Conservation (phyloP, 345 rosid genomes). For the Angophora floribunda region DNA sequence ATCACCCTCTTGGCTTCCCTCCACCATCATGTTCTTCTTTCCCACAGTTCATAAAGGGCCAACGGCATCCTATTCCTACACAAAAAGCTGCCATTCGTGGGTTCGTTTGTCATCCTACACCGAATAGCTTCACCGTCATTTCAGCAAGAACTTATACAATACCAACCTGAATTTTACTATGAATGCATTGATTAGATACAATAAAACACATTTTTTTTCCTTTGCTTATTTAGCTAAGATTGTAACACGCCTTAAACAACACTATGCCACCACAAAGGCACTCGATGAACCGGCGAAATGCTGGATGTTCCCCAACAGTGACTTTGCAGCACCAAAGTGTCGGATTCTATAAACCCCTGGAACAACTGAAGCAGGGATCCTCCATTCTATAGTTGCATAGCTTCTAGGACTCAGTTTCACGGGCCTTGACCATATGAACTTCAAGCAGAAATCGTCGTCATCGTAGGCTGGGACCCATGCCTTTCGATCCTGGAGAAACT, state of each 20-base stretch:
- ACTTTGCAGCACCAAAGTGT: slow-evolving; percentile 82
- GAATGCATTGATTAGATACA: not conserved
- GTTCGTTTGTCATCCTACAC: not conserved
- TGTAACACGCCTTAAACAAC: not conserved
- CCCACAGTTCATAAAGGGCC: not conserved
- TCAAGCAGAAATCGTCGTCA: slow-evolving; percentile 79
- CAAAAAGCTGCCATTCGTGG: not conserved
- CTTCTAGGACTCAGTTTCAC: slow-evolving; percentile 51
- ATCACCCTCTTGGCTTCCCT: not conserved
- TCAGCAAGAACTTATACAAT: not conserved
- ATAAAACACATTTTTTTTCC: not conserved
- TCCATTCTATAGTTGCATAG: slow-evolving; percentile 67
- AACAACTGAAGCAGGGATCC: slow-evolving; percentile 45
- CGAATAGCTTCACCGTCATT: not conserved
- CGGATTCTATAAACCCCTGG: slow-evolving; percentile 66
- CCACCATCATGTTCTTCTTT: not conserved
- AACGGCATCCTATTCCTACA: not conserved
- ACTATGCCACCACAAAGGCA: slow-evolving; percentile 61
- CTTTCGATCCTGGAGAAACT: slow-evolving; percentile 41
- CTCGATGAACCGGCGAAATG: slow-evolving; percentile 77
- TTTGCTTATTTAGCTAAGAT: not conserved
- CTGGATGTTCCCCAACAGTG: slow-evolving; percentile 44
- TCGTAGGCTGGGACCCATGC: slow-evolving; percentile 70
- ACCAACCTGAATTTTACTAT: not conserved
- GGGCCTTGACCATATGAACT: slow-evolving; percentile 82